Conservation (phyloP, 2,329 filamentous ascomycete species). For the Exserohilum turcica region DNA sequence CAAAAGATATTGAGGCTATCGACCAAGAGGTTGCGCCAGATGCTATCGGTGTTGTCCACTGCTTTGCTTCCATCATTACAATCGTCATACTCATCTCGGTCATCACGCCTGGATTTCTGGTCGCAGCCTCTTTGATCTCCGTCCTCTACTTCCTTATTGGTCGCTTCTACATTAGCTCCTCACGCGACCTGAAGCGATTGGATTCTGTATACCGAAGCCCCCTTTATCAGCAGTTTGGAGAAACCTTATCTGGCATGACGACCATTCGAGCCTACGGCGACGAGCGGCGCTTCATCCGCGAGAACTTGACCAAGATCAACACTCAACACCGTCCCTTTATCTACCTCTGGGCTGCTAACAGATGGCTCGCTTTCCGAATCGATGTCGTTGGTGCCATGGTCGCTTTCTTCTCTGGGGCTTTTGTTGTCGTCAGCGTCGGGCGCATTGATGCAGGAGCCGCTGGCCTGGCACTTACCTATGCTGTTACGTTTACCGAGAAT, state of each 20-base stretch:
- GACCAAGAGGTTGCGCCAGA: conserved; percentile 95
- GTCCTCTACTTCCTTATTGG: conserved; percentile 82
- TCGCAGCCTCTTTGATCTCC: conserved; percentile 85
- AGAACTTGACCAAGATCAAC: conserved; percentile 88
- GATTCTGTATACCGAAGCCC: conserved; percentile 95
- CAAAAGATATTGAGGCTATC: conserved; percentile 92
- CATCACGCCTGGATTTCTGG: conserved; percentile 88
- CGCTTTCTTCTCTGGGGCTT: conserved; percentile 89
- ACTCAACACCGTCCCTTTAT: conserved; percentile 91
- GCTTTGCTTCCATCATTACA: conserved; percentile 72
- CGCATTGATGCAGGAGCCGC: conserved; percentile 87
- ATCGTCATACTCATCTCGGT: conserved; percentile 85
- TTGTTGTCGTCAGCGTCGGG: conserved; percentile 83
- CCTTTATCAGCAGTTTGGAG: conserved; percentile 96
- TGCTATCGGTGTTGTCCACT: conserved; percentile 76
- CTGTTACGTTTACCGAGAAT: conserved; percentile 95
- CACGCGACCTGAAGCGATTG: conserved; percentile 91
- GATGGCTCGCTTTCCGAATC: conserved; percentile 93
- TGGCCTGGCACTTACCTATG: conserved; percentile 92
- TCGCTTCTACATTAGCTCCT: conserved; percentile 86
- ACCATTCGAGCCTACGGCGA: conserved; percentile 97
- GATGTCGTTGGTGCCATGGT: conserved; percentile 90
- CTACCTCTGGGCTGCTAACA: conserved; percentile 93
- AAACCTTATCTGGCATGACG: conserved; percentile 91
- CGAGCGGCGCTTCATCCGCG: conserved; percentile 87